Percentiles rank a stretch among this genome's conserved stretches.
Conservation (phyloP, 2,329 filamentous ascomycete species). For the Akanthomyces muscarius region DNA sequence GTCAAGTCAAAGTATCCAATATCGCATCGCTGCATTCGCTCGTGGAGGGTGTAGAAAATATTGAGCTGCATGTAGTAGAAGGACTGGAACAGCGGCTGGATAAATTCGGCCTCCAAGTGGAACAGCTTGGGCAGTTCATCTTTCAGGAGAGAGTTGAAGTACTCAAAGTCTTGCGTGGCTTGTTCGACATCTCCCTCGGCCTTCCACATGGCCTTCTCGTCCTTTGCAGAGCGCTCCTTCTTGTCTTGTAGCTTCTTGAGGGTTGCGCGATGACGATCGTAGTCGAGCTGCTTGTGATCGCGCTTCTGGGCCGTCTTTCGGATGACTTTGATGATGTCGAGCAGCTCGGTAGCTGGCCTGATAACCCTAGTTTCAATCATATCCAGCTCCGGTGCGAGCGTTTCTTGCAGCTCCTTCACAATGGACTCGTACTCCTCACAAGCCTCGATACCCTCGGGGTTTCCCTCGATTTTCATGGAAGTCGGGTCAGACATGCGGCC, state of each 20-base stretch:
- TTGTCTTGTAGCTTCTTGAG: constrained; percentile 97
- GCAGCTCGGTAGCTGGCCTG: constrained; percentile 84
- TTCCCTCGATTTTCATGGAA: constrained; percentile 75
- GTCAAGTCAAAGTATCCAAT: constrained; percentile 97
- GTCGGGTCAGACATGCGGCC: constrained; percentile 92
- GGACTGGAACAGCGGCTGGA: constrained; percentile 93
- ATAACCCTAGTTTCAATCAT: constrained; percentile 95
- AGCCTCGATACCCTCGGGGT: constrained; percentile 86
- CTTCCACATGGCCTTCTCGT: constrained; percentile 96
- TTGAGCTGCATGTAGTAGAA: constrained; percentile 99
- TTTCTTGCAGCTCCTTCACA: constrained; percentile 84
- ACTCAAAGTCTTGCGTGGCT: constrained; percentile 93
- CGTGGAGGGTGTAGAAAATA: constrained; percentile 96
- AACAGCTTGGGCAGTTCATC: constrained; percentile 93
- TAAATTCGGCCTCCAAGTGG: constrained; percentile 85
- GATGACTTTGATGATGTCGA: constrained; percentile 93
- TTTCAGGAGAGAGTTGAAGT: constrained; percentile 96
- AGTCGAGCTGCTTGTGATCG: constrained; percentile 96
- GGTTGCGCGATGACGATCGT: constrained; percentile 76
- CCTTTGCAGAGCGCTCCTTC: constrained; percentile 92
- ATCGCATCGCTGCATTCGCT: constrained; percentile 95
- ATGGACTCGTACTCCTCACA: constrained; percentile 96
- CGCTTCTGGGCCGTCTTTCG: constrained; percentile 85
- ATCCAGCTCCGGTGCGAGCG: constrained; percentile 85
- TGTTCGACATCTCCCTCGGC: constrained; percentile 87